Evolutionary conservation across 129 eudicot genomes (phyloP), one percentile per base, ranked within the genome.

Genomic region (Flaveria bidentis): DNA sequence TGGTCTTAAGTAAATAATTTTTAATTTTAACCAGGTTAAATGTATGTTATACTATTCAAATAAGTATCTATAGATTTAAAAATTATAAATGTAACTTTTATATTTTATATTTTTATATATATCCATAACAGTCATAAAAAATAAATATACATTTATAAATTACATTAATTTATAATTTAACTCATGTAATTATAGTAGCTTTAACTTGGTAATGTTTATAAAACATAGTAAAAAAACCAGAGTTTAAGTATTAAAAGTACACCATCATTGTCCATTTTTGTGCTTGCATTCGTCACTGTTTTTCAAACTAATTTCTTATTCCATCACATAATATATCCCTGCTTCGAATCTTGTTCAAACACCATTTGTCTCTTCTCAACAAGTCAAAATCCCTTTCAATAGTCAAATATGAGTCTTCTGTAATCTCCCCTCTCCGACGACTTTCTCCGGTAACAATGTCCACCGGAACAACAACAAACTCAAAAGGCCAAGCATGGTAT

Each of bases 401-500:
- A 52, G 16, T 53, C 44, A 45, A 50, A 75, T 9, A 79, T 88
- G 86, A 67, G 33, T 82, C 73, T 61, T 0, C 44, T 73, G 12
- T 82, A 5, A 51, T 14, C 57, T 36, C 33, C 64, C 36, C 9
- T 53, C 12, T 55, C 28, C 10, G 28, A 7, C 77, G 14, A 50
- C 57, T 55, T 63, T 47, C 33, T 80, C 75, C 58, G 72, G 20
- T 49, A 30, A 78, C 62, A 73, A 86, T 85, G 95, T 85, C 96
- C 53, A 72, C 84, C 66, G 91, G 88, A 20, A 86, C 80, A 75
- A 18, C 74, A 80, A 74, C 92, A 75, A 88, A 60, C 67, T 84
- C 98, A 61, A 93, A 87, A 88, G 92, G 88, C 41, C 97, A 93
- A 85, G 98, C 98, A 71, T 93, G 99, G 97, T 88, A 42, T 60